Conservation (phyloP, 2,329 filamentous ascomycete genomes). For the Fusarium nelsonii region DNA sequence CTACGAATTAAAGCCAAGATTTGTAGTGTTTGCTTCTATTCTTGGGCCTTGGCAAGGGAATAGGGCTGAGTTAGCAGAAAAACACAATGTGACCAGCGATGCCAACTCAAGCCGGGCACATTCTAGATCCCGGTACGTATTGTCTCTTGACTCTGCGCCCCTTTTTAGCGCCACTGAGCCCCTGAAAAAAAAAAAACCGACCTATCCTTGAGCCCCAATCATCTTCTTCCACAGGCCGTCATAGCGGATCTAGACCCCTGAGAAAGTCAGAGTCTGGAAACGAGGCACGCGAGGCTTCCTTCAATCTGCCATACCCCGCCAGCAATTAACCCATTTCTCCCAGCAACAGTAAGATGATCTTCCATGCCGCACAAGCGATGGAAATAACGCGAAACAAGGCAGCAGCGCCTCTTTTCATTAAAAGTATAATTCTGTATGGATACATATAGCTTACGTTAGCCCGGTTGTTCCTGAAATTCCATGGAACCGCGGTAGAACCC, state of each 20-base stretch:
- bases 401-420: neutral
- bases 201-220: neutral
- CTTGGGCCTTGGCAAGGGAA: neutral
- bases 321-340: neutral
- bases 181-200: neutral
- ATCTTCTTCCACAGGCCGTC: neutral
- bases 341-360: neutral
- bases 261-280: neutral
- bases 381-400: constrained; percentile 3
- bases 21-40: neutral
- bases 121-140: neutral
- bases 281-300: constrained; percentile 5
- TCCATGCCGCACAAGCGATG: neutral
- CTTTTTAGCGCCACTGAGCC: neutral
- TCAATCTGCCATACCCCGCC: constrained; percentile 3
- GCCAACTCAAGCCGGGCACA: neutral
- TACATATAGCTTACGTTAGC: constrained; percentile 2
- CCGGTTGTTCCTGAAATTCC: neutral
- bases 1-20: neutral
- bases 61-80: neutral
- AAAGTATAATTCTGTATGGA: neutral
- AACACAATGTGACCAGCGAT: too few species aligned
- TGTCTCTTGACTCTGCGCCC: neutral
- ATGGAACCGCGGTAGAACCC: neutral
- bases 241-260: constrained; percentile 6